phyloP scores from a whole-genome alignment of 2,329 filamentous ascomycete genomes.

The Dactylellina leptospora region DNA sequence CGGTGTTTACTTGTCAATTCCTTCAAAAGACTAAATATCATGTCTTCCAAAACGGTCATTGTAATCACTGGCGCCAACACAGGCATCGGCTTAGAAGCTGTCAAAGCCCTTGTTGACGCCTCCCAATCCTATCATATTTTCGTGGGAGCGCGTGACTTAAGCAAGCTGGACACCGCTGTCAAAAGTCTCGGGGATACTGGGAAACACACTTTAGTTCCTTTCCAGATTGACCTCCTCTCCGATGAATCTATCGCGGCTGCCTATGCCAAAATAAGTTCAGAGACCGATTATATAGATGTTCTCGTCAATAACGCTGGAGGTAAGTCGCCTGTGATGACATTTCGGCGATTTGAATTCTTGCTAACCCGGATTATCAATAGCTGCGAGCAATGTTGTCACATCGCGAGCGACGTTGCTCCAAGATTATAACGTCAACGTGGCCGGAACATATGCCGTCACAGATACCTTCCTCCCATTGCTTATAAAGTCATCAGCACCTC shows the following conservation, averaged over 20 bases:
- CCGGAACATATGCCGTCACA: constrained; percentile 63
- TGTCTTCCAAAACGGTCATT: constrained; percentile 60
- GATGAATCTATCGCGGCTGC: constrained; percentile 59
- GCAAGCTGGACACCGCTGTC: constrained; percentile 66
- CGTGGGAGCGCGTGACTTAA: constrained; percentile 66
- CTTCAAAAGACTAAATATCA: too few relatives aligned
- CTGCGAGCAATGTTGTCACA: constrained; percentile 35
- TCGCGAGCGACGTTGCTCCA: constrained; percentile 63
- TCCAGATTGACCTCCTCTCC: constrained; percentile 58
- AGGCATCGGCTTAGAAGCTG: constrained; percentile 69
- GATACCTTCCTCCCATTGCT: constrained; percentile 63
- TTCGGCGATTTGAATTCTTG: too few relatives aligned
- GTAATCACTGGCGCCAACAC: constrained; percentile 71
- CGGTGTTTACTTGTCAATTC: too few relatives aligned
- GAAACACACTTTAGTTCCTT: constrained; percentile 35
- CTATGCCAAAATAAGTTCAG: constrained; percentile 57
- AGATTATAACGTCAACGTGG: constrained; percentile 65
- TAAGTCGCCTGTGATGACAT: too few relatives aligned
- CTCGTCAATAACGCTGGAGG: constrained; percentile 60
- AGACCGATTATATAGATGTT: constrained; percentile 58
- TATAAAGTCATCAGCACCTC: constrained; percentile 62
- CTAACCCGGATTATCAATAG: too few relatives aligned
- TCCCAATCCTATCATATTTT: constrained; percentile 68
- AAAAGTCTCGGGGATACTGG: constrained; percentile 58
- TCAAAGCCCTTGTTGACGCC: constrained; percentile 65